A percentile compares a stretch with the other conserved stretches of the same genome.
phyloP scores from a whole-genome alignment of 2,329 filamentous ascomycete species.

The Alternaria postmessia region DNA sequence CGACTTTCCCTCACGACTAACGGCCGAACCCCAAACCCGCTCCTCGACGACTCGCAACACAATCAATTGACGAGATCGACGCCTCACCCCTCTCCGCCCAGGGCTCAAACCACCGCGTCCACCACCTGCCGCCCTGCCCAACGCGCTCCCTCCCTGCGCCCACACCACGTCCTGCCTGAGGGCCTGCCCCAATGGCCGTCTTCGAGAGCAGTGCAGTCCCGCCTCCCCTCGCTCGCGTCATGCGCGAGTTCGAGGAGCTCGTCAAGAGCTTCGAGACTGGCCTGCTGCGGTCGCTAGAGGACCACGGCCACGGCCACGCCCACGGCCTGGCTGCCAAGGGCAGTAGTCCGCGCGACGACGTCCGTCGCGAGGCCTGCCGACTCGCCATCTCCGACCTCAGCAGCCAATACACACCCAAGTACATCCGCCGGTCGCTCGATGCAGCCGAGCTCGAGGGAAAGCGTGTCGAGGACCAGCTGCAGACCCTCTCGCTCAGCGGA shows the following conservation, averaged over 20 bases:
- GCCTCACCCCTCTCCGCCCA: slow-evolving; percentile 12
- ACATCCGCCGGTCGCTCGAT: slow-evolving; percentile 42
- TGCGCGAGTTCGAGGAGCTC: slow-evolving; percentile 47
- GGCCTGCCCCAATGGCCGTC: slow-evolving; percentile 37
- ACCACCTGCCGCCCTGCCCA: slow-evolving; percentile 7
- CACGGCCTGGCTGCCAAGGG: slow-evolving; percentile 2
- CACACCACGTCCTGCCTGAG: slow-evolving; percentile 16
- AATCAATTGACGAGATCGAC: background rate
- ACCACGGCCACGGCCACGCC: slow-evolving; percentile 6
- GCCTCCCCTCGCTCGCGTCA: slow-evolving; percentile 38
- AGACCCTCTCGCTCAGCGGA: slow-evolving; percentile 19
- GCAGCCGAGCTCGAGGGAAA: slow-evolving; percentile 42
- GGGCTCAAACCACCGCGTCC: slow-evolving; percentile 3
- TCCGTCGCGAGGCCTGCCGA: slow-evolving; percentile 42
- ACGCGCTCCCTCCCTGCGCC: slow-evolving; percentile 8
- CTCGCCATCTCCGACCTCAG: slow-evolving; percentile 45
- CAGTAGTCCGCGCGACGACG: slow-evolving; percentile 21
- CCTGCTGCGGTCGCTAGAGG: slow-evolving; percentile 40
- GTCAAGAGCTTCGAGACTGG: slow-evolving; percentile 39
- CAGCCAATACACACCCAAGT: slow-evolving; percentile 42
- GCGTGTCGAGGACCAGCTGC: slow-evolving; percentile 43
- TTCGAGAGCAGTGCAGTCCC: slow-evolving; percentile 33
- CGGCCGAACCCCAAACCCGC: slow-evolving; percentile 12
- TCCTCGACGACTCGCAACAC: background rate
- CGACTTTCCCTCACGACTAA: slow-evolving; percentile 14